Conservation (phyloP, 768 basidiomycete genomes). For the Pleurotus tuoliensis region DNA sequence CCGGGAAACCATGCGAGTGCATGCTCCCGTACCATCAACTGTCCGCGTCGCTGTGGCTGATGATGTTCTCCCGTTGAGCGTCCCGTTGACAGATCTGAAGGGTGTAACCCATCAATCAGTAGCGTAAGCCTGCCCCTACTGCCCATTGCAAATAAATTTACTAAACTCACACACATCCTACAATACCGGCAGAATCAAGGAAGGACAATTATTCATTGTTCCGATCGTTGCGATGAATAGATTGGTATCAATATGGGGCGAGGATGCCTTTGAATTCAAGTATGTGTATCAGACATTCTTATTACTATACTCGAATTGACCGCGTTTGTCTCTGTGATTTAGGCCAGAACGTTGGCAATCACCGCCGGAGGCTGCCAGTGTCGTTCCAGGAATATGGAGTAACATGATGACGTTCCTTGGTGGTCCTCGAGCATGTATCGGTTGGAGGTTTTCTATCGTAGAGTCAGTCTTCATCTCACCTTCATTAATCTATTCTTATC, state of each 20-base stretch:
- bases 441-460: slow-evolving; percentile 58
- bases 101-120: slow-evolving; percentile 40
- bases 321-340: slow-evolving; percentile 11
- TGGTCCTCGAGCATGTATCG: slow-evolving; percentile 64
- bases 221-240: slow-evolving; percentile 54
- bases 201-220: slow-evolving; percentile 43
- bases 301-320: slow-evolving; percentile 10
- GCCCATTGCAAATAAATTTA: not conserved
- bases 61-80: slow-evolving; percentile 46
- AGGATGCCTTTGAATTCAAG: slow-evolving; percentile 62
- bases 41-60: slow-evolving; percentile 45
- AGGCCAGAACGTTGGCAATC: slow-evolving; percentile 66
- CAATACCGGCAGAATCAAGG: slow-evolving; percentile 26
- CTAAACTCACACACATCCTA: not conserved
- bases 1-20: slow-evolving; percentile 54
- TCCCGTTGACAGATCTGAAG: slow-evolving; percentile 39
- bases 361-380: slow-evolving; percentile 36
- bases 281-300: slow-evolving; percentile 19
- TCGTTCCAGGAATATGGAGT: slow-evolving; percentile 58
- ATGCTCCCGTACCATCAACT: slow-evolving; percentile 45
- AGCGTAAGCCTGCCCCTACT: slow-evolving; percentile 19
- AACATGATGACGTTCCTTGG: slow-evolving; percentile 60
- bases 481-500: not conserved
- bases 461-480: slow-evolving; percentile 36
- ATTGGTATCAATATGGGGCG: slow-evolving; percentile 54